Conservation (phyloP, 169 alveolate genomes). For the Plasmodium chabaudi region DNA sequence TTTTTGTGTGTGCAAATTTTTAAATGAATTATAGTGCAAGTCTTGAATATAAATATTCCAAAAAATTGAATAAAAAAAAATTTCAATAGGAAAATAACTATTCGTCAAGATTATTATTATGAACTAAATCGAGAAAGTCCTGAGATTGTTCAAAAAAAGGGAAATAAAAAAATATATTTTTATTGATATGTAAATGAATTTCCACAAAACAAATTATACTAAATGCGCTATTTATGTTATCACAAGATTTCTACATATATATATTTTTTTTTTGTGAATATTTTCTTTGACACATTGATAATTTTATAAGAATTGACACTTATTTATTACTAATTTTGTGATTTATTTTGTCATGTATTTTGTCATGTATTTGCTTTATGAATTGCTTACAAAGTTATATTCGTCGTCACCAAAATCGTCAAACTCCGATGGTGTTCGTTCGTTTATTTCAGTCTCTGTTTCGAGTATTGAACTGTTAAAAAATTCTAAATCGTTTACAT, state of each 20-base stretch:
- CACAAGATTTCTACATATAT: background rate
- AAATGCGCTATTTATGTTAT: too few species aligned
- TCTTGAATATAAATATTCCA: background rate
- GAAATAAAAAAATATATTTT: conserved; percentile 4
- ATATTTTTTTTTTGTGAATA: background rate
- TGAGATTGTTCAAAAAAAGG: conserved; percentile 13
- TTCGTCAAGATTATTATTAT: conserved; percentile 36
- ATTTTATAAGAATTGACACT: background rate
- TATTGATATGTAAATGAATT: background rate
- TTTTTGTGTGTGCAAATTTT: too few species aligned
- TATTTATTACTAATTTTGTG: too few species aligned
- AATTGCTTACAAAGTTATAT: conserved; percentile 48
- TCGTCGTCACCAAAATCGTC: conserved; percentile 63
- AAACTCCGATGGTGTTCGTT: conserved; percentile 17
- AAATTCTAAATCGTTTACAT: conserved; percentile 15
- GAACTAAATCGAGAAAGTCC: conserved; percentile 59
- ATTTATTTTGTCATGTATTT: background rate
- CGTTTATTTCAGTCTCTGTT: conserved; percentile 44
- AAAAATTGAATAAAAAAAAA: conserved; percentile 1
- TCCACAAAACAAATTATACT: too few species aligned
- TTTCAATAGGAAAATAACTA: background rate
- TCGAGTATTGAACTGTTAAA: conserved; percentile 37
- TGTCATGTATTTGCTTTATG: background rate
- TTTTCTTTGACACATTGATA: background rate
- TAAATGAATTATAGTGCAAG: too few species aligned